Evolutionary conservation across 2,329 filamentous ascomycete genomes (phyloP), one percentile per base, ranked within the genome.

Genomic region (Phaeosphaeria sp.): DNA sequence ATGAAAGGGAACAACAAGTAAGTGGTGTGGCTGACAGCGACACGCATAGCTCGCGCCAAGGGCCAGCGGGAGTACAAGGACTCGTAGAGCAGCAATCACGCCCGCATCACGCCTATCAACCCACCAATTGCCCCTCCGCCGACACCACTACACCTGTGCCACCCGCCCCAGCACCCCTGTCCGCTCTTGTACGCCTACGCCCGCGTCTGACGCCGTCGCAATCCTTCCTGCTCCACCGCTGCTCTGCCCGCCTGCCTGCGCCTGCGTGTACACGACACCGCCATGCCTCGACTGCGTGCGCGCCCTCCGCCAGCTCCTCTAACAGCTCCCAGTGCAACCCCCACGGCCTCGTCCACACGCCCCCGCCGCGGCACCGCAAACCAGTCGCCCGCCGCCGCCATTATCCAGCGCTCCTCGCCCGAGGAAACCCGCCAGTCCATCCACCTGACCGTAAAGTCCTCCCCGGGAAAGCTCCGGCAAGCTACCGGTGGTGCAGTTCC

Each of bases 391-490:
- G 68, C 72, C 30, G 65, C 76, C 10, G 74, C 75, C 49, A 68
- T 74, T 48, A 75, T 79, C 54, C 72, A 79, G 64, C 72, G 73
- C 56, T 73, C 72, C 48, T 75, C 78, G 46, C 78, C 79, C 57
- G 75, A 79, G 51, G 76, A 78, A 58, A 75, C 76, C 43, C 78
- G 77, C 58, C 78, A 78, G 58, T 81, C 79, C 50, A 78, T 83
- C 55, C 76, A 79, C 55, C 76, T 83, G 57, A 83, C 80, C 41
- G 81, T 83, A 62, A 83, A 83, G 60, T 80, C 81, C 15, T 79
- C 80, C 2, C 81, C 81, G 18, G 80, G 75, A 72, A 82, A 81
- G 71, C 75, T 83, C 22, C 75, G 80, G 53, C 78, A 83, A 56
- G 81, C 80, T 39, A 82, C 79, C 0, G 77, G 77, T 41, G 77